Conservation (phyloP, 331 rosid species). For the Ulmus americana region DNA sequence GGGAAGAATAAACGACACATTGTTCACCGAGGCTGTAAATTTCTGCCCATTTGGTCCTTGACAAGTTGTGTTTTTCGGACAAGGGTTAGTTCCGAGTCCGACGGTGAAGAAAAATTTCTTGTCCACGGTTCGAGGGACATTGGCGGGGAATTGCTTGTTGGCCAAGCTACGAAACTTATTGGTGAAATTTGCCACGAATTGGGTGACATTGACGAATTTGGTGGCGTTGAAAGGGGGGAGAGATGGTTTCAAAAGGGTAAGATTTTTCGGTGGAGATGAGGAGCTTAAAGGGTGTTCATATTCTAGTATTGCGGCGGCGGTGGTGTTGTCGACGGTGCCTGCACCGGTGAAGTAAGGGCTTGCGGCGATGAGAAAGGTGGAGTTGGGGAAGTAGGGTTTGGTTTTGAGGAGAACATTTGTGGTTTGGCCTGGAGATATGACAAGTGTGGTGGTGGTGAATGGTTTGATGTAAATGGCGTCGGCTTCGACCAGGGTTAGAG, state of each 20-base stretch:
- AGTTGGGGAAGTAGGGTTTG: constrained; percentile 44
- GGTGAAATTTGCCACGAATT: constrained; percentile 44
- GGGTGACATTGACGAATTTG: constrained; percentile 53
- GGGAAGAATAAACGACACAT: constrained; percentile 65
- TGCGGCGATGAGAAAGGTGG: constrained; percentile 56
- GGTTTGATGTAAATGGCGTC: constrained; percentile 73
- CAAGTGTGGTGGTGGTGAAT: constrained; percentile 36
- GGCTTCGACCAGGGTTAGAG: constrained; percentile 59
- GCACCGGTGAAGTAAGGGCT: constrained; percentile 56
- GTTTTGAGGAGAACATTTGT: constrained; percentile 58
- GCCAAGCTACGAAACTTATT: constrained; percentile 47
- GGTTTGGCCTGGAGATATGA: constrained; percentile 76
- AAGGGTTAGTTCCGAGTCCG: constrained; percentile 70
- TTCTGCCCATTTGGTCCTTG: constrained; percentile 75
- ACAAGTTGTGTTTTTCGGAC: constrained; percentile 64
- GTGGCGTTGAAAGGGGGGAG: constrained; percentile 68
- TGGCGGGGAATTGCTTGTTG: constrained; percentile 47
- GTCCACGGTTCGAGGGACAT: constrained; percentile 54
- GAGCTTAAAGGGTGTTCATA: constrained; percentile 32
- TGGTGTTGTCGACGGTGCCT: constrained; percentile 66
- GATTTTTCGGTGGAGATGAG: not conserved
- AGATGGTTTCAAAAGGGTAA: constrained; percentile 40
- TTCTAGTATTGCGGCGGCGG: constrained; percentile 55
- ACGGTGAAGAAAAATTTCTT: constrained; percentile 50
- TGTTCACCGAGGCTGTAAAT: constrained; percentile 61